Percentiles rank a stretch among this genome's conserved stretches.
These are phyloP conservation scores for Cylindrotheca closterium DNA, from an alignment of 108 stramenopile genomes.

Conservation along the genomic window DNA sequence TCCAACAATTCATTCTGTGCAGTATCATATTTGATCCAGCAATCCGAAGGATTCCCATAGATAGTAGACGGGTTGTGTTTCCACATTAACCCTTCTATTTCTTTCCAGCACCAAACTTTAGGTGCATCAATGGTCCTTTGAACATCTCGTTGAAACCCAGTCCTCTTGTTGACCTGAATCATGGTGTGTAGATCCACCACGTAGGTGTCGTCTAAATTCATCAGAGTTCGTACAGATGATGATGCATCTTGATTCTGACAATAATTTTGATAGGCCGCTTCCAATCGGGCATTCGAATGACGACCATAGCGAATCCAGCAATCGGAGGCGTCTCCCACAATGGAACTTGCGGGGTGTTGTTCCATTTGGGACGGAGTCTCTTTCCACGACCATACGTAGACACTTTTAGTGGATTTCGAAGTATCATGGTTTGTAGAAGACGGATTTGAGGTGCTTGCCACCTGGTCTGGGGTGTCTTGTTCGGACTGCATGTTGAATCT, in stretches of 20 bases:
- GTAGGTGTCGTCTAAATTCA: not conserved
- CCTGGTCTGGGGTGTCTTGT: too few species aligned
- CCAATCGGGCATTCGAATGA: not conserved
- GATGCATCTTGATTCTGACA: too few species aligned
- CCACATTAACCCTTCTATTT: not conserved
- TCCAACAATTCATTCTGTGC: not conserved
- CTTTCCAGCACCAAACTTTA: constrained; percentile 6
- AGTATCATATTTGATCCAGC: constrained; percentile 5
- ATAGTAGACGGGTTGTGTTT: not conserved
- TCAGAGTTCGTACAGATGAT: too few species aligned
- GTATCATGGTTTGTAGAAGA: too few species aligned
- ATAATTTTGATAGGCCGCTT: not conserved
- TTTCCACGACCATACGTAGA: constrained; percentile 3
- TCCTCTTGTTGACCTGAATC: not conserved
- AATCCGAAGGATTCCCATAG: not conserved
- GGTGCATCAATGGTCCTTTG: not conserved
- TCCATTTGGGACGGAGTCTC: not conserved
- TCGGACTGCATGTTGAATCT: too few species aligned
- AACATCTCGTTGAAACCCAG: not conserved
- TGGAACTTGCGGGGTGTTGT: not conserved
- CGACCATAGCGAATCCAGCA: not conserved
- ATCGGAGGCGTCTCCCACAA: constrained; percentile 2
- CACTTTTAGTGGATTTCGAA: too few species aligned
- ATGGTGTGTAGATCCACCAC: not conserved
- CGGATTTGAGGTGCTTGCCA: too few species aligned